Percentiles rank a stretch among this genome's conserved stretches.
Evolutionary conservation across 805 yeast species (phyloP).

Genomic region (Komagataella ulmi): DNA sequence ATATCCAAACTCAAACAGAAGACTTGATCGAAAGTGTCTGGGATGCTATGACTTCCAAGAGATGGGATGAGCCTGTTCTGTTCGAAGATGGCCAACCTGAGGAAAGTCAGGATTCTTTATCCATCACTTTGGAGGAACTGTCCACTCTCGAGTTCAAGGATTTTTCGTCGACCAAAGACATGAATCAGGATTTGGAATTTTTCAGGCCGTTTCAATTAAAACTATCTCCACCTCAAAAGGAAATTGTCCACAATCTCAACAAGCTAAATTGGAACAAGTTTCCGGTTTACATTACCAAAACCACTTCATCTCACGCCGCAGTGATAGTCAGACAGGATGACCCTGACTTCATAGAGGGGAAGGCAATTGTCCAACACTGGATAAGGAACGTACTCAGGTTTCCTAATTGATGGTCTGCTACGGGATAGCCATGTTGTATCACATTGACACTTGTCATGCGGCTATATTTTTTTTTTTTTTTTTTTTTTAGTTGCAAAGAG

Average conservation of each 20-base stretch:
- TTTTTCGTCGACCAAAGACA: conserved; percentile 2
- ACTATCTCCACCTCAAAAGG: conserved; percentile 28
- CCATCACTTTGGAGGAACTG: conserved; percentile 6
- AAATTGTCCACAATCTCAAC: conserved; percentile 46
- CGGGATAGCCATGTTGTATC: background rate
- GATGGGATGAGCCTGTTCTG: conserved; percentile 1
- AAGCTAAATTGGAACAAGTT: conserved; percentile 51
- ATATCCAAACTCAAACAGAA: conserved; percentile 49
- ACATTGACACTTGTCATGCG: background rate
- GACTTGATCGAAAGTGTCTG: conserved; percentile 50
- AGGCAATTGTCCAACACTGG: conserved; percentile 53
- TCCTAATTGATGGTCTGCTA: background rate
- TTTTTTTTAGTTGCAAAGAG: background rate
- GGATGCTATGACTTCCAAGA: conserved; percentile 32
- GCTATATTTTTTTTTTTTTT: background rate
- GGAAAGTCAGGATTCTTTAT: background rate
- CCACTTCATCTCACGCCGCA: conserved; percentile 69
- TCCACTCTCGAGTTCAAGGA: conserved; percentile 2
- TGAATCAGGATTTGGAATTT: conserved; percentile 1
- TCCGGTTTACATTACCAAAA: conserved; percentile 54
- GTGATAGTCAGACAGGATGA: conserved; percentile 55
- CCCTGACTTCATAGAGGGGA: conserved; percentile 55
- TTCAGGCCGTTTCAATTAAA: conserved; percentile 18
- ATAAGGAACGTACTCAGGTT: conserved; percentile 25
- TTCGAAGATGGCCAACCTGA: background rate